Evolutionary conservation across 164 flowering plant genomes (phyloP).

Genomic region (Vitis rupestris): DNA sequence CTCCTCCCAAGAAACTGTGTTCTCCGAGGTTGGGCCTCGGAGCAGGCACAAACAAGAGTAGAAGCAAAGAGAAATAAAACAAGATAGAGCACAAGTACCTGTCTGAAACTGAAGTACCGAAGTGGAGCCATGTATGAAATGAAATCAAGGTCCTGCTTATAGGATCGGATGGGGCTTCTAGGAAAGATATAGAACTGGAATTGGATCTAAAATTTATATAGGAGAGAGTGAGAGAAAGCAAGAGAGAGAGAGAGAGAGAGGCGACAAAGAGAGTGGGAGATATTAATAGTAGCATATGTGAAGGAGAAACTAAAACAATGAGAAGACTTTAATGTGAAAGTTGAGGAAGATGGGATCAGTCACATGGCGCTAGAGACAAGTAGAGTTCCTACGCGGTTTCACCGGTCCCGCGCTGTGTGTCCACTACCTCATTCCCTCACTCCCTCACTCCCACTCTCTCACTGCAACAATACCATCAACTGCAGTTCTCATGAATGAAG

Average conservation of each 20-base stretch:
- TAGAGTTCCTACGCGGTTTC: constrained; percentile 20
- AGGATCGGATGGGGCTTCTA: constrained; percentile 1
- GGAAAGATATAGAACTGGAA: neutral
- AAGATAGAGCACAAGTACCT: constrained; percentile 30
- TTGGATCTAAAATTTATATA: constrained; percentile 10
- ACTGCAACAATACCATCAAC: too few species aligned
- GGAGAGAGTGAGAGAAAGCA: constrained; percentile 9
- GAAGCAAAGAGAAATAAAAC: constrained; percentile 20
- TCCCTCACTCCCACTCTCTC: neutral
- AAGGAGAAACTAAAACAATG: neutral
- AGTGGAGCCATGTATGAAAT: constrained; percentile 28
- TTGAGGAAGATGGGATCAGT: constrained; percentile 8
- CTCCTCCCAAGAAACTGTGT: constrained; percentile 11
- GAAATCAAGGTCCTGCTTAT: neutral
- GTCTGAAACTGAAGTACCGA: constrained; percentile 16
- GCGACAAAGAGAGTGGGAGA: neutral
- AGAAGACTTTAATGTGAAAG: constrained; percentile 16
- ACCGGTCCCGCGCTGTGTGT: neutral
- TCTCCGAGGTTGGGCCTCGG: constrained; percentile 16
- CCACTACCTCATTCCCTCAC: neutral
- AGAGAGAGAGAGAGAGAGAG: neutral
- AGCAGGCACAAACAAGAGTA: constrained; percentile 15
- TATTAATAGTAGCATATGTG: neutral
- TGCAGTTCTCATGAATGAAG: too few species aligned
- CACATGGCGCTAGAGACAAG: constrained; percentile 14